Base-by-base conservation (phyloP, 768 basidiomycete genomes). In the Termitomyces sp. region DNA sequence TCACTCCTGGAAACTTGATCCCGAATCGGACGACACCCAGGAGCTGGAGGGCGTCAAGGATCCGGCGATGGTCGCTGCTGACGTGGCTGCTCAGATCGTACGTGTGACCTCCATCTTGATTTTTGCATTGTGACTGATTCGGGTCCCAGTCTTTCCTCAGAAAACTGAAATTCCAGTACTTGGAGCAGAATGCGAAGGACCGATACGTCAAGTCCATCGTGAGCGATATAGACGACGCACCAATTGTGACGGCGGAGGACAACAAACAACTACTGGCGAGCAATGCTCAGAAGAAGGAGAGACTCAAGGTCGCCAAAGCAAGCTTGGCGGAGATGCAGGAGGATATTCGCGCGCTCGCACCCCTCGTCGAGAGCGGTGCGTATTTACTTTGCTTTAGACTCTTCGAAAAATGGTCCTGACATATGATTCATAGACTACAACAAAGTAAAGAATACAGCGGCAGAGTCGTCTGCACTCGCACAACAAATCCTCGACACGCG, bases 111-210 rank as follows among this genome's bases (percentile, higher is more conserved):
- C 13, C 9, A 56, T 24, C n/a, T 34, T 34, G 27, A 46, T 1
- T 52, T 44, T 33, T 16, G 7, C 8, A 22, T 4, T 13, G 22
- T 18, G 18, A 22, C 32, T 64, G 20, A 44, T 16, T 4, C 2
- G 34, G 22, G 26, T 51, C 16, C n/a, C 37, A 91, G 90, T 76
- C 85, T 7, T 90, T 86, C 64, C 75, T 93, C 20, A 80, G 87
- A 24, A 91, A 91, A 65, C 82, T 95, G 27, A 95, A 95, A 71
- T 93, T 92, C 66, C 89, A 91, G 62, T 94, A 93, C 67, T 75
- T 94, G 18, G 92, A 96, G 66, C 91, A 93, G 69, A 91, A 93
- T 63, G 91, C 94, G 3, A 96, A 95, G 68, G 85, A 92, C 65
- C 87, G 89, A 71, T 95, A 95, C 66, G 80, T 94, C 64, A 88